A percentile compares a stretch with the other conserved stretches of the same genome.
These are phyloP conservation scores for Coemansia umbellata DNA, from an alignment of 192 early-diverging fungal species.

Conservation along the genomic window DNA sequence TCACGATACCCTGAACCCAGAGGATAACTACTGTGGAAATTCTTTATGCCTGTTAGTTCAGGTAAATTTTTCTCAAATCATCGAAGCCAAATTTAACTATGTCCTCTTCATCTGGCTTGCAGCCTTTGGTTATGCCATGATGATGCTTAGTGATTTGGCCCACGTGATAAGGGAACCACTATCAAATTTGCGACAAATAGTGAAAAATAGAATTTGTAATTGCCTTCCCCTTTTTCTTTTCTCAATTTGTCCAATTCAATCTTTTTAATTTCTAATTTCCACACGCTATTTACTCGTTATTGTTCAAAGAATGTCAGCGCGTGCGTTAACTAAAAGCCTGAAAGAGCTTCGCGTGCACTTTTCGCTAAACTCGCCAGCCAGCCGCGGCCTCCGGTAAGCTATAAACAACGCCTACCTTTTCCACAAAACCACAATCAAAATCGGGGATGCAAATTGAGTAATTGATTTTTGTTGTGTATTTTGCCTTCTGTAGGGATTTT, in stretches of 20 bases:
- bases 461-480: not conserved
- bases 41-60: too few species aligned
- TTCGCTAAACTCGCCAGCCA: conserved; percentile 73
- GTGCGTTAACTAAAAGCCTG: conserved; percentile 60
- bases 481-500: conserved; percentile 68
- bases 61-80: too few species aligned
- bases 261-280: not conserved
- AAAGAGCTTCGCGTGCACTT: conserved; percentile 91
- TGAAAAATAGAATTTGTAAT: too few species aligned
- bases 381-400: conserved; percentile 72
- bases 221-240: not conserved
- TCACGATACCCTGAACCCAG: too few species aligned
- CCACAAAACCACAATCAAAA: not conserved
- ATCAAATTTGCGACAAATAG: too few species aligned
- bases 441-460: not conserved
- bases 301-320: conserved; percentile 33
- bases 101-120: too few species aligned
- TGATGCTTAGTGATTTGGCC: too few species aligned
- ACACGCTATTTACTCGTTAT: too few species aligned
- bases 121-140: too few species aligned
- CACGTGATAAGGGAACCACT: too few species aligned
- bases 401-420: not conserved
- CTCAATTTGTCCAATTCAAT: not conserved
- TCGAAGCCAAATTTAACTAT: too few species aligned
- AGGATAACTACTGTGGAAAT: too few species aligned